Percentiles rank a stretch among this genome's conserved stretches.
These are phyloP conservation scores for Talaromyces sp. DNA, from an alignment of 2,329 filamentous ascomycete species.

Conservation along the genomic window DNA sequence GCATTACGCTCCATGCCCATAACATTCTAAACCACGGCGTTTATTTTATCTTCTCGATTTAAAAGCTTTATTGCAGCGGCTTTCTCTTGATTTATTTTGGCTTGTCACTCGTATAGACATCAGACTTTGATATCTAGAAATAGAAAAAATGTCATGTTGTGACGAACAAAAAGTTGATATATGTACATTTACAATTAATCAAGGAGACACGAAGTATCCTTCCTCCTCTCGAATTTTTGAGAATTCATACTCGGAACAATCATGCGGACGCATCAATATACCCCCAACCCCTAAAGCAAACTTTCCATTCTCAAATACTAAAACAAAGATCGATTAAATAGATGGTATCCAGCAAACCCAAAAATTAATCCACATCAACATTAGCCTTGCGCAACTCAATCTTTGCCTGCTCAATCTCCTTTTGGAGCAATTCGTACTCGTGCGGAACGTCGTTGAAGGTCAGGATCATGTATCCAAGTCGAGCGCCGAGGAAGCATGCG, in stretches of 20 bases:
- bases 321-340: not conserved
- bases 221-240: not conserved
- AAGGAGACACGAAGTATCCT: not conserved
- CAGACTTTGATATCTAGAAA: not conserved
- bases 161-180: not conserved
- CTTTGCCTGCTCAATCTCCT: conserved; percentile 64
- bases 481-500: conserved; percentile 86
- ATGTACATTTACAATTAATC: conserved; percentile 5
- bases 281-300: not conserved
- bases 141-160: not conserved
- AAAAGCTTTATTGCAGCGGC: not conserved
- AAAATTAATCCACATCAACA: conserved; percentile 44
- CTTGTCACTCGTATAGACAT: conserved; percentile 8
- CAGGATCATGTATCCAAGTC: conserved; percentile 86
- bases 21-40: not conserved
- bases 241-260: not conserved
- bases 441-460: conserved; percentile 96
- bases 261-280: not conserved
- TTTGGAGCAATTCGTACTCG: conserved; percentile 84
- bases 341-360: not conserved
- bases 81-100: not conserved
- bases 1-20: conserved; percentile 5
- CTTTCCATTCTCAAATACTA: not conserved
- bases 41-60: not conserved
- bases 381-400: conserved; percentile 43